Evolutionary conservation across 208 protist species (phyloP), one percentile per base, ranked within the genome.

Genomic region (Trypanosomatidae sp.): DNA sequence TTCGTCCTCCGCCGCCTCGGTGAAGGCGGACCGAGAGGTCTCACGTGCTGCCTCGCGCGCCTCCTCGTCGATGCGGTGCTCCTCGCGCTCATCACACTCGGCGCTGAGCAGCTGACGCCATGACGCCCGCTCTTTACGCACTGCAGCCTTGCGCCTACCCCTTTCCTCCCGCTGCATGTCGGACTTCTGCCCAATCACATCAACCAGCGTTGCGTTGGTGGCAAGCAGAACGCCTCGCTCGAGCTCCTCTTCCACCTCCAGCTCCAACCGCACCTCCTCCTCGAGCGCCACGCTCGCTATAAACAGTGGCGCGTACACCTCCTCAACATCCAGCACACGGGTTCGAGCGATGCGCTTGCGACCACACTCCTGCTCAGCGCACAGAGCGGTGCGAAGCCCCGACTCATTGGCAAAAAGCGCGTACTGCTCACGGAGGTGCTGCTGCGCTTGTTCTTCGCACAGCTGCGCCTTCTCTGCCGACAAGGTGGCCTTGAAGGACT

Each of bases 331-430:
- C 67, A 73, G 62, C 17, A 62, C 47, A 41, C 28, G 49, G 46
- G 59, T 62, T 8, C 77, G 71, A 22, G 25, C 49, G 8, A 77
- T 3, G 30, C 8, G 60, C 52, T 73, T 65, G 49, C 72, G 69
- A 4, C 33, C 70, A 62, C 71, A 80, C 49, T 80, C 83, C 73
- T 94, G 86, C 58, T 86, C 67, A 5, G 80, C 73, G 28, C 28
- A 58, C 46, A 91, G 33, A 15, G 83, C 71, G 13, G 72, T 65
- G 30, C 89, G 86, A 44, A 82, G 56, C 15, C 74, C 58, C 1
- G 69, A 52, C 75, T 94, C 89, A 12, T 76, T 66, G 15, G 69
- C 52, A 17, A 71, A 78, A 0, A 91, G 41, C 17, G 43, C 36
- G 60, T 17, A 39, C n/a, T 72, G 72, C 69, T 85, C 67, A 2